Evolutionary conservation across 1,284 basidiomycete species (phyloP).

Genomic region (Chalciporus piperatoides): DNA sequence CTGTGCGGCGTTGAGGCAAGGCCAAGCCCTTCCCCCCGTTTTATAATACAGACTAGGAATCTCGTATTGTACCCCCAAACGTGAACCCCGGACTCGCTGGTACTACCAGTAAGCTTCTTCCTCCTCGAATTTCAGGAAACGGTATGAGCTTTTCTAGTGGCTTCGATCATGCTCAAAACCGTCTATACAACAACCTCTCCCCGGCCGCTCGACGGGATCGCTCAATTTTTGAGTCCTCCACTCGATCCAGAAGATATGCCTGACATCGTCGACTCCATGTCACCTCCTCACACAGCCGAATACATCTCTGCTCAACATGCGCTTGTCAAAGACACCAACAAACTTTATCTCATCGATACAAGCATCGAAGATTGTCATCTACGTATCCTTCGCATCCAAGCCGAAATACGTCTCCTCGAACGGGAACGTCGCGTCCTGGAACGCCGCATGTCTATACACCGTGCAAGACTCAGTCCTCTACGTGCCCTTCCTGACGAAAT

Average conservation of each 20-base stretch:
- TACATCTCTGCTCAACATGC: slow-evolving; percentile 14
- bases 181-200: neutral
- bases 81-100: neutral
- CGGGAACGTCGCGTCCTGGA: slow-evolving; percentile 16
- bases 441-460: slow-evolving; percentile 22
- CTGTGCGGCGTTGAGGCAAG: neutral
- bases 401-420: slow-evolving; percentile 21
- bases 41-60: slow-evolving; percentile 12
- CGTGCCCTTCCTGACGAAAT: slow-evolving; percentile 30
- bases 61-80: neutral
- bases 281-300: slow-evolving; percentile 19
- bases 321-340: slow-evolving; percentile 14
- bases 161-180: slow-evolving; percentile 4
- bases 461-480: slow-evolving; percentile 27
- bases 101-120: slow-evolving; percentile 14
- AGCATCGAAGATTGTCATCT: slow-evolving; percentile 17
- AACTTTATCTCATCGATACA: slow-evolving; percentile 16
- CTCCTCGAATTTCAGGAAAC: neutral
- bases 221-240: neutral
- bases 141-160: slow-evolving; percentile 3
- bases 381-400: slow-evolving; percentile 16
- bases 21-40: slow-evolving; percentile 15
- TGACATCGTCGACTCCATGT: slow-evolving; percentile 24
- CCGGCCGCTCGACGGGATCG: neutral
- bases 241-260: slow-evolving; percentile 2